phyloP scores from a whole-genome alignment of 2,329 filamentous ascomycete species.

The Calonectria hawksworthii region DNA sequence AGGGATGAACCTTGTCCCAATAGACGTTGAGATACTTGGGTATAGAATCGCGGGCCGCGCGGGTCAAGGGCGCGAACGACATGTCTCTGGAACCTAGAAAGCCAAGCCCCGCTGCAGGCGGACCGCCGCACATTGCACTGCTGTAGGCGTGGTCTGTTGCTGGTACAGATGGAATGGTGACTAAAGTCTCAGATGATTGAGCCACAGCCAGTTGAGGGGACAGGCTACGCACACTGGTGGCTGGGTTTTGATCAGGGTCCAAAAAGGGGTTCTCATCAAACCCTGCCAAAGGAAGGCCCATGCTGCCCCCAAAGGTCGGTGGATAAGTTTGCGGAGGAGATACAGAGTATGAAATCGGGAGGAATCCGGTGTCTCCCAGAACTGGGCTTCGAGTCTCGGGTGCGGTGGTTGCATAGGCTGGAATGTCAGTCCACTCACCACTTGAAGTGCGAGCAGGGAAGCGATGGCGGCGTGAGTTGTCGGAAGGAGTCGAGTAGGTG shows the following conservation, averaged over 20 bases:
- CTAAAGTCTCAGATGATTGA: slow-evolving; percentile 64
- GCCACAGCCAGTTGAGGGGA: slow-evolving; percentile 62
- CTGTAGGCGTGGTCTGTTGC: slow-evolving; percentile 51
- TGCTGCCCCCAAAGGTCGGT: slow-evolving; percentile 49
- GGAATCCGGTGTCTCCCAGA: slow-evolving; percentile 39
- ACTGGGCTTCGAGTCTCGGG: slow-evolving; percentile 36
- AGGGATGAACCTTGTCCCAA: slow-evolving; percentile 65
- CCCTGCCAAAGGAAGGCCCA: slow-evolving; percentile 49
- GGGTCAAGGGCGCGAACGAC: slow-evolving; percentile 53
- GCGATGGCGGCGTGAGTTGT: slow-evolving; percentile 49
- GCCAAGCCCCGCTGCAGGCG: slow-evolving; percentile 57
- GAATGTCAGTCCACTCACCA: slow-evolving; percentile 51
- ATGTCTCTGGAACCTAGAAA: slow-evolving; percentile 47
- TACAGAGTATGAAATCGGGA: slow-evolving; percentile 47
- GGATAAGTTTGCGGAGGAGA: slow-evolving; percentile 51
- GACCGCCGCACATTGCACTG: slow-evolving; percentile 54
- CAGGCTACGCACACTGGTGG: slow-evolving; percentile 63
- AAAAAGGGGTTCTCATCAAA: slow-evolving; percentile 56
- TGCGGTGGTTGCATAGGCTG: slow-evolving; percentile 42
- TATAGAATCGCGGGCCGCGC: slow-evolving; percentile 58
- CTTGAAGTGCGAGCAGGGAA: slow-evolving; percentile 44
- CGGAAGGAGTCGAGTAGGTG: slow-evolving; percentile 62
- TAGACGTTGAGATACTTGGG: slow-evolving; percentile 66
- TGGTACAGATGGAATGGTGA: slow-evolving; percentile 59
- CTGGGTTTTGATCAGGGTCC: slow-evolving; percentile 53